phyloP scores from a whole-genome alignment of 371 early-diverging fungal genomes.

The Mortierella polycephala region DNA sequence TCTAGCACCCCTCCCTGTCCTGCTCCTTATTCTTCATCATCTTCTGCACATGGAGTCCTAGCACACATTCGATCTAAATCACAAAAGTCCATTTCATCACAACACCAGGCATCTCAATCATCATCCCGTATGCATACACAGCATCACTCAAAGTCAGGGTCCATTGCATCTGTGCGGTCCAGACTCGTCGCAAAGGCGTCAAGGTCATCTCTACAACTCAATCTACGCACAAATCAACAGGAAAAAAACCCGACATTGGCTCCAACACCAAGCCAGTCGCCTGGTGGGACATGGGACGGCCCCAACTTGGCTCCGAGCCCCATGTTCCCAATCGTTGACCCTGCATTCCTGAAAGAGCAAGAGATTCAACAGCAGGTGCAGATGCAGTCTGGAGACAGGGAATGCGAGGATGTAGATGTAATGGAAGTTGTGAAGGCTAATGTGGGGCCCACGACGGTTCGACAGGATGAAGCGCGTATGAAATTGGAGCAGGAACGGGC shows the following conservation, averaged over 20 bases:
- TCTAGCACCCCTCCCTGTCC: background rate
- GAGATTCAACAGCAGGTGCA: slow-evolving; percentile 11
- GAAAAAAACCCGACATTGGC: slow-evolving; percentile 2
- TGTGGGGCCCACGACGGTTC: background rate
- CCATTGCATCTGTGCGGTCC: slow-evolving; percentile 17
- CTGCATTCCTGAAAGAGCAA: slow-evolving; percentile 17
- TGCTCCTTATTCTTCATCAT: background rate
- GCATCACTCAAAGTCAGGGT: slow-evolving; percentile 9
- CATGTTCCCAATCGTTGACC: slow-evolving; percentile 8
- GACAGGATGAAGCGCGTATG: slow-evolving; percentile 42
- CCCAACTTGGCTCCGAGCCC: slow-evolving; percentile 22
- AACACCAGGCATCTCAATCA: background rate
- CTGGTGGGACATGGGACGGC: slow-evolving; percentile 11
- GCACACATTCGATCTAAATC: background rate
- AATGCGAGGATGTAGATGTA: background rate
- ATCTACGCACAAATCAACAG: slow-evolving; percentile 7
- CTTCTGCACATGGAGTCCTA: background rate
- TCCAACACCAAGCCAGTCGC: slow-evolving; percentile 4
- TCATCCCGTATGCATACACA: background rate
- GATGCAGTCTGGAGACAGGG: background rate
- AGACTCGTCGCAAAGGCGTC: slow-evolving; percentile 13
- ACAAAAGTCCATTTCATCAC: background rate
- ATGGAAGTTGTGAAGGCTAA: background rate
- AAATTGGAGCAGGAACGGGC: slow-evolving; percentile 32
- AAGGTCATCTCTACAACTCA: slow-evolving; percentile 25